These are phyloP conservation scores for Termitomyces sp. DNA, from an alignment of 768 basidiomycete species.

Conservation along the genomic window DNA sequence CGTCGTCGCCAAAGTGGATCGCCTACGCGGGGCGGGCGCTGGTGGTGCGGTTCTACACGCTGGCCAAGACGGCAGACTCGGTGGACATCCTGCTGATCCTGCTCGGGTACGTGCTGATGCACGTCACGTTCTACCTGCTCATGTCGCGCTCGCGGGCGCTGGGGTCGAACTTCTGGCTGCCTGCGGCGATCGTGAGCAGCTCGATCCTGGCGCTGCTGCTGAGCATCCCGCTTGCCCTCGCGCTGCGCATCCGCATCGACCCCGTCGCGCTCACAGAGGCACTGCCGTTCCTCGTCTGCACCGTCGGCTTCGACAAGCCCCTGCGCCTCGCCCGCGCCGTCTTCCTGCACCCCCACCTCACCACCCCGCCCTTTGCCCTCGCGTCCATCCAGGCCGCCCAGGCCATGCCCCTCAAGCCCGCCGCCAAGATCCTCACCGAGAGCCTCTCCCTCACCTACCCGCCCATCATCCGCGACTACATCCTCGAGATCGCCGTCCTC, in stretches of 20 bases:
- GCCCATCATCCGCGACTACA: constrained; percentile 87
- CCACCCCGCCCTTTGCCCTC: constrained; percentile 27
- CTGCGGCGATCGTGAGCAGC: constrained; percentile 70
- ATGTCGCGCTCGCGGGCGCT: constrained; percentile 84
- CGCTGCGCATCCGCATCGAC: constrained; percentile 82
- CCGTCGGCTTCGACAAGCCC: constrained; percentile 97
- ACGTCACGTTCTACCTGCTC: constrained; percentile 87
- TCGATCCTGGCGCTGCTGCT: constrained; percentile 80
- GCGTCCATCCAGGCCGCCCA: constrained; percentile 24
- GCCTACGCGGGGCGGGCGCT: constrained; percentile 66
- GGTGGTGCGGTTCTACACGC: constrained; percentile 12
- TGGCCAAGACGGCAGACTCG: constrained; percentile 79
- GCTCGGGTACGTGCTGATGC: constrained; percentile 93
- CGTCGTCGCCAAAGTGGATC: constrained; percentile 83
- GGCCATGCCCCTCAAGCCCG: constrained; percentile 50
- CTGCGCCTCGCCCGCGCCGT: constrained; percentile 87
- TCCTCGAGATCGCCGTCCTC: constrained; percentile 86
- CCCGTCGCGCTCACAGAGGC: constrained; percentile 93
- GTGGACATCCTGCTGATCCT: constrained; percentile 94
- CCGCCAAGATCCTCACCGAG: constrained; percentile 79
- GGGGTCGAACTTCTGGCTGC: constrained; percentile 57
- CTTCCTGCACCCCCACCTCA: constrained; percentile 72
- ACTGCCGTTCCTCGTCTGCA: constrained; percentile 95
- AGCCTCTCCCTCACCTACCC: constrained; percentile 75
- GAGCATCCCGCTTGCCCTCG: constrained; percentile 68